A percentile compares a stretch with the other conserved stretches of the same genome.
These are phyloP conservation scores for Monilinia fructigena DNA, from an alignment of 2,329 filamentous ascomycete species.

Conservation along the genomic window DNA sequence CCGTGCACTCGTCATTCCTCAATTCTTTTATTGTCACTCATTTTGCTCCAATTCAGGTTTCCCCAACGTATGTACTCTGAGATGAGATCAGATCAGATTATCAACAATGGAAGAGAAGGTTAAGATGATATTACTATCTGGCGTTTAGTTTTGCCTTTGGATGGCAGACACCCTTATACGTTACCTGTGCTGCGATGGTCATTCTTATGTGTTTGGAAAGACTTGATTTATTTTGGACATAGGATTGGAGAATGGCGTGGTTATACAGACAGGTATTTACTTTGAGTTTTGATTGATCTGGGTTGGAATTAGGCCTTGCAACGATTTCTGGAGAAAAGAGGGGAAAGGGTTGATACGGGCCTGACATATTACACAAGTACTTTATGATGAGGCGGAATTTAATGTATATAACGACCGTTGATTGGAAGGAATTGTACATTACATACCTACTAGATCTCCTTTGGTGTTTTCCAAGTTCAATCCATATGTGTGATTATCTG, in stretches of 20 bases:
- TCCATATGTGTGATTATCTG: neutral
- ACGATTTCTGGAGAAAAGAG: neutral
- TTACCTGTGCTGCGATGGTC: neutral
- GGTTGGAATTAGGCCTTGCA: neutral
- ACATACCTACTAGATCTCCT: neutral
- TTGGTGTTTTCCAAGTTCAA: neutral
- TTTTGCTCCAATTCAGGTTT: conserved; percentile 4
- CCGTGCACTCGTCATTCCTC: neutral
- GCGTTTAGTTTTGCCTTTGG: conserved; percentile 2
- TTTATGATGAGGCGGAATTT: neutral
- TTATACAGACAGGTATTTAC: neutral
- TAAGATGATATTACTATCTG: neutral
- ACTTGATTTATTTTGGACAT: neutral
- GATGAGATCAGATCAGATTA: neutral
- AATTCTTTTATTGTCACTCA: neutral
- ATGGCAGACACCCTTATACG: neutral
- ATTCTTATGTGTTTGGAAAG: neutral
- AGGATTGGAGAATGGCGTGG: conserved; percentile 10
- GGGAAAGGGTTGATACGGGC: neutral
- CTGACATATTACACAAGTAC: neutral
- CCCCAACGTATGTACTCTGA: neutral
- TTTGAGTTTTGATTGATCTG: neutral
- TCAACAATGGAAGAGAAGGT: neutral
- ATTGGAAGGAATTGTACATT: neutral
- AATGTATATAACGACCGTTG: neutral